Percentiles rank a stretch among this genome's conserved stretches.
Conservation (phyloP, 495 filamentous ascomycete genomes). For the Trichoderma asperelloides region DNA sequence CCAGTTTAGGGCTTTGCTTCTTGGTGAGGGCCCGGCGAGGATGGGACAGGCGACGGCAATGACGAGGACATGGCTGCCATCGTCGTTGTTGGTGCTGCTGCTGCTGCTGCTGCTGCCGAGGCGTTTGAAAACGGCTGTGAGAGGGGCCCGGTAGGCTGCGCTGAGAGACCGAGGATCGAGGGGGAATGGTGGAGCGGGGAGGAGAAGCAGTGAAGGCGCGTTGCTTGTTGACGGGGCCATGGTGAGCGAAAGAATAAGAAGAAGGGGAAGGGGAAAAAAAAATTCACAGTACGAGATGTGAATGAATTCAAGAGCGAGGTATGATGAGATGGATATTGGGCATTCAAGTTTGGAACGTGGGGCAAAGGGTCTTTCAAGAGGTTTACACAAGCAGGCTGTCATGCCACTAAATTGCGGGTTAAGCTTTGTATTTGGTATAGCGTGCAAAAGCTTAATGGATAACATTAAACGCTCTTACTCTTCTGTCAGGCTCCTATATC, state of each 20-base stretch:
- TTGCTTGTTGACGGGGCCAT: background rate
- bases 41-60: slow-evolving; percentile 46
- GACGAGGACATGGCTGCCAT: slow-evolving; percentile 30
- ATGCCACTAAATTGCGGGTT: too few species aligned
- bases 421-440: too few species aligned
- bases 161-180: background rate
- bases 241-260: background rate
- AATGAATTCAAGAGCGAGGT: too few species aligned
- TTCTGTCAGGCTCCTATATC: too few species aligned
- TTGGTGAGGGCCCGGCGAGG: slow-evolving; percentile 31
- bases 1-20: slow-evolving; percentile 49
- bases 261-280: too few species aligned
- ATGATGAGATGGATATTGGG: too few species aligned
- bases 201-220: slow-evolving; percentile 5
- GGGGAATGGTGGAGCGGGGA: background rate
- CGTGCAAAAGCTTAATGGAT: too few species aligned
- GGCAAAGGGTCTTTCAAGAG: too few species aligned
- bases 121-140: background rate
- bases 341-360: too few species aligned
- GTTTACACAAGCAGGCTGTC: too few species aligned
- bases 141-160: slow-evolving; percentile 8
- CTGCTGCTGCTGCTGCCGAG: background rate
- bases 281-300: too few species aligned
- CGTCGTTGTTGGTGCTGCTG: background rate
- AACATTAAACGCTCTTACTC: too few species aligned